These are phyloP conservation scores for Phaeosphaeria sp. DNA, from an alignment of 2,329 filamentous ascomycete genomes.

Conservation along the genomic window DNA sequence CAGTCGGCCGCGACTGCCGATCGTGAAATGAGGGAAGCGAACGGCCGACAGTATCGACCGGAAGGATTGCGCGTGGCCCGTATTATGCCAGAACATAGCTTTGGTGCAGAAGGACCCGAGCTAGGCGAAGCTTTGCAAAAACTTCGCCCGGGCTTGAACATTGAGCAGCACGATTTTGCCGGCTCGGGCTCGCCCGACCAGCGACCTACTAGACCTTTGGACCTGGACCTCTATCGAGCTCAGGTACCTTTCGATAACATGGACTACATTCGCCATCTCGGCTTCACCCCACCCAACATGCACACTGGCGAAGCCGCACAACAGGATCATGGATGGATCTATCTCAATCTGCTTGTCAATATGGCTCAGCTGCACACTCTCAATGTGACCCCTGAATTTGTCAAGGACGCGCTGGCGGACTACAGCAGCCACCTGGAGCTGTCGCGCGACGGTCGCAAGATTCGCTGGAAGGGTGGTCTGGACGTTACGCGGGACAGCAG, in stretches of 20 bases:
- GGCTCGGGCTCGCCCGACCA: conserved; percentile 65
- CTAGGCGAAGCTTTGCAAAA: conserved; percentile 24
- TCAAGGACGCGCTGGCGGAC: conserved; percentile 73
- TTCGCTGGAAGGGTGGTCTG: conserved; percentile 77
- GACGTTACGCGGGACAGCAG: conserved; percentile 71
- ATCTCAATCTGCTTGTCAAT: conserved; percentile 79
- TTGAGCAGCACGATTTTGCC: conserved; percentile 34
- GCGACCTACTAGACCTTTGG: conserved; percentile 76
- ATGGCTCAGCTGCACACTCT: conserved; percentile 86
- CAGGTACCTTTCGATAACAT: conserved; percentile 80
- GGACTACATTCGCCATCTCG: conserved; percentile 78
- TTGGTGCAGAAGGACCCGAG: conserved; percentile 14
- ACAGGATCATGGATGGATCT: conserved; percentile 80
- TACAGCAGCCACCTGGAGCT: conserved; percentile 79
- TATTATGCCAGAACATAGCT: conserved; percentile 47
- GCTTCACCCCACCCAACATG: conserved; percentile 67
- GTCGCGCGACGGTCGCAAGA: conserved; percentile 77
- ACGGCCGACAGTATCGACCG: conserved; percentile 39
- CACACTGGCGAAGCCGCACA: conserved; percentile 60
- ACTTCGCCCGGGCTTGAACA: conserved; percentile 20
- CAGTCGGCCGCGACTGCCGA: conserved; percentile 60
- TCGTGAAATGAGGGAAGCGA: conserved; percentile 49
- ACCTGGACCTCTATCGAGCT: conserved; percentile 78
- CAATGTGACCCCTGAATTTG: conserved; percentile 80
- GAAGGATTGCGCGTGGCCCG: conserved; percentile 57